Conservation (phyloP, 2,329 filamentous ascomycete genomes). For the Xylaria sp. region DNA sequence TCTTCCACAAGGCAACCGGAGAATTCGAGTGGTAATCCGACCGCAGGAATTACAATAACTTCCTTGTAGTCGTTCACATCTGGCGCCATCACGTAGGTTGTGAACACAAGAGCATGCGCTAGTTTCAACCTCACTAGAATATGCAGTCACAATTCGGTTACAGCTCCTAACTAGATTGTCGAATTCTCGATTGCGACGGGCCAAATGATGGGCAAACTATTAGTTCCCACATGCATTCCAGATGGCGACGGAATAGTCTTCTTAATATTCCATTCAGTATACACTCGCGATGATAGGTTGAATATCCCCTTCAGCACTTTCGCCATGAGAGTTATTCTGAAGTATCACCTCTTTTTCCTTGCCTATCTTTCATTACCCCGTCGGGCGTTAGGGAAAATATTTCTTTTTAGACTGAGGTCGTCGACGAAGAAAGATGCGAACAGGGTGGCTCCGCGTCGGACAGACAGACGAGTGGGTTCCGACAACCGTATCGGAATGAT, state of each 20-base stretch:
- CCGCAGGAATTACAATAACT: background rate
- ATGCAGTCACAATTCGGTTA: background rate
- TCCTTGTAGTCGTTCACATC: background rate
- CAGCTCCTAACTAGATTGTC: background rate
- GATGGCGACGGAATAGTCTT: background rate
- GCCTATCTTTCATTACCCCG: background rate
- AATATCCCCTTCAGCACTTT: background rate
- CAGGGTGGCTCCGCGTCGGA: background rate
- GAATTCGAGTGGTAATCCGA: constrained; percentile 91
- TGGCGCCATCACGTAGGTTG: background rate
- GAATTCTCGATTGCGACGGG: background rate
- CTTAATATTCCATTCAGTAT: constrained; percentile 6
- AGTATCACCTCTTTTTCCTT: too few relatives aligned
- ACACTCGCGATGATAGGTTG: background rate
- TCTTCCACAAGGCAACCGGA: constrained; percentile 97
- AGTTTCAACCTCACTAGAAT: background rate
- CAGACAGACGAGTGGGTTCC: constrained; percentile 1
- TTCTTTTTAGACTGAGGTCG: constrained; percentile 21
- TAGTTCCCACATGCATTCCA: background rate
- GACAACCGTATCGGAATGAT: constrained; percentile 8
- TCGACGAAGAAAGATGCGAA: constrained; percentile 12
- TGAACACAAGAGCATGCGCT: background rate
- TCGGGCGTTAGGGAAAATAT: constrained; percentile 14
- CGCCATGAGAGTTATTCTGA: background rate
- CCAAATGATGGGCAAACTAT: background rate